These are phyloP conservation scores for Chrysopogon serrulatus DNA, from an alignment of 176 grass and related monocot species.

Conservation along the genomic window DNA sequence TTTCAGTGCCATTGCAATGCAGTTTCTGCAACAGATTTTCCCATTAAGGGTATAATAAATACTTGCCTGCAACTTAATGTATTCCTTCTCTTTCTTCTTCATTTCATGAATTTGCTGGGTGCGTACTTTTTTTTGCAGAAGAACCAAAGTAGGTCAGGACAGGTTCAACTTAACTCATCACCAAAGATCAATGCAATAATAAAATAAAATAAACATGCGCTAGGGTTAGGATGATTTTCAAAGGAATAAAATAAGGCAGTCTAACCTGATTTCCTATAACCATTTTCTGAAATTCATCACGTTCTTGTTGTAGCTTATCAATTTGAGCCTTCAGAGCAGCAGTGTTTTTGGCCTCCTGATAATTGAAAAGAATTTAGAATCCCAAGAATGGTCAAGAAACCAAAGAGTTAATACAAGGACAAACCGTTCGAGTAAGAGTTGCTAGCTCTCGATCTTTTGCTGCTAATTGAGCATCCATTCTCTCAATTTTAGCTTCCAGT, in stretches of 20 bases:
- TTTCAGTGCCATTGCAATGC: neutral
- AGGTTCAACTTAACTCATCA: neutral
- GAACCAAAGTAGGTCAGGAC: conserved; percentile 23
- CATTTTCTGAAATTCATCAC: conserved; percentile 99
- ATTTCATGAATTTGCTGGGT: conserved; percentile 99
- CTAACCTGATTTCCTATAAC: conserved; percentile 98
- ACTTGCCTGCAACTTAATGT: conserved; percentile 90
- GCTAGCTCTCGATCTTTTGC: conserved; percentile 96
- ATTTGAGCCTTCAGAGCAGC: conserved; percentile 90
- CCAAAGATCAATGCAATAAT: neutral
- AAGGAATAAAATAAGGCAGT: neutral
- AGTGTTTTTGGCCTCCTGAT: conserved; percentile 86
- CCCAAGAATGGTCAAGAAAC: neutral
- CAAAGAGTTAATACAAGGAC: conserved; percentile 24
- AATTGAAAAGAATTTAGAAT: conserved; percentile 26
- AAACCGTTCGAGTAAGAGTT: conserved; percentile 74
- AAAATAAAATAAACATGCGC: neutral
- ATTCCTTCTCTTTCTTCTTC: conserved; percentile 99
- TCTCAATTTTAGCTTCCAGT: conserved; percentile 96
- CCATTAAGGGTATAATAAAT: conserved; percentile 6
- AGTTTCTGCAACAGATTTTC: neutral
- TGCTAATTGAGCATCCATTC: conserved; percentile 91
- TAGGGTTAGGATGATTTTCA: neutral
- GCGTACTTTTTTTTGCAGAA: conserved; percentile 87
- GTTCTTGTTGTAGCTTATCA: conserved; percentile 93